A percentile compares a stretch with the other conserved stretches of the same genome.
These are phyloP conservation scores for Taphrina pruni DNA, from an alignment of 1,139 yeast genomes.

Conservation along the genomic window DNA sequence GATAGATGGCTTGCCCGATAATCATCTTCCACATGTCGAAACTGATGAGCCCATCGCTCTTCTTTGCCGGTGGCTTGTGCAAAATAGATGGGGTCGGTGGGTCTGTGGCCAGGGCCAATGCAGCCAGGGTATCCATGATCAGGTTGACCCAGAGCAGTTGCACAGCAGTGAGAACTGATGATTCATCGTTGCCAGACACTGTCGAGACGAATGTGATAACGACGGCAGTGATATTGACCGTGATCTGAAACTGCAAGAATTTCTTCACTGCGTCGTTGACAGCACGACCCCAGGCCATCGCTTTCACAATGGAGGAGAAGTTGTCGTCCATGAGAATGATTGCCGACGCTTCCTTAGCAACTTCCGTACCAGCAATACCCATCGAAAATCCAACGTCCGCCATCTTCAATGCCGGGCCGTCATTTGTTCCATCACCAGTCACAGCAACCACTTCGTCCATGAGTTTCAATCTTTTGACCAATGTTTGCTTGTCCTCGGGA, in stretches of 20 bases:
- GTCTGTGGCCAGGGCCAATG: slow-evolving; percentile 96
- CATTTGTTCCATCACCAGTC: slow-evolving; percentile 97
- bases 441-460: slow-evolving; percentile 96
- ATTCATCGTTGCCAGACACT: slow-evolving; percentile 76
- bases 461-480: slow-evolving; percentile 80
- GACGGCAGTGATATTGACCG: slow-evolving; percentile 96
- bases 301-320: slow-evolving; percentile 91
- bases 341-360: slow-evolving; percentile 94
- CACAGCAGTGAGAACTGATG: slow-evolving; percentile 92
- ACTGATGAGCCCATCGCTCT: slow-evolving; percentile 78
- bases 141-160: slow-evolving; percentile 96
- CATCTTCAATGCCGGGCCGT: slow-evolving; percentile 89
- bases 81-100: slow-evolving; percentile 85
- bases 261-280: slow-evolving; percentile 93
- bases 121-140: slow-evolving; percentile 98
- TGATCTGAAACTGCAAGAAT: slow-evolving; percentile 88
- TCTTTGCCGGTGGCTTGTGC: slow-evolving; percentile 82
- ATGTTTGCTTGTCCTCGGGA: slow-evolving; percentile 88
- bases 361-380: slow-evolving; percentile 95
- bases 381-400: slow-evolving; percentile 94
- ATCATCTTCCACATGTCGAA: slow-evolving; percentile 99
- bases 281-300: slow-evolving; percentile 99
- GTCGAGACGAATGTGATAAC: slow-evolving; percentile 91
- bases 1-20: slow-evolving; percentile 79
- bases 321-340: slow-evolving; percentile 94